These are phyloP conservation scores for Tetrahymena elliotti DNA, from an alignment of 73 alveolate genomes.

Conservation along the genomic window DNA sequence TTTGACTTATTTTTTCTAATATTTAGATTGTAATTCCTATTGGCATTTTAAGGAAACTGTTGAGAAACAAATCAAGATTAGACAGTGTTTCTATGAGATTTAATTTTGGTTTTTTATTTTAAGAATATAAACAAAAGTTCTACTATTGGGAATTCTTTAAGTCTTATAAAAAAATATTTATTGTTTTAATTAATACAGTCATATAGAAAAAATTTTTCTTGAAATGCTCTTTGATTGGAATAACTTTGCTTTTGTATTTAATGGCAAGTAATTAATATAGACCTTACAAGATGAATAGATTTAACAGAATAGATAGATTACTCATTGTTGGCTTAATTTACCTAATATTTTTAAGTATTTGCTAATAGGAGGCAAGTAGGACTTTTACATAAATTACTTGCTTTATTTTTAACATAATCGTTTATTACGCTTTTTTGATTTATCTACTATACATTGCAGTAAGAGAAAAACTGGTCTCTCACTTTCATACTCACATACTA, in stretches of 20 bases:
- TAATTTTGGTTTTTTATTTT: not conserved
- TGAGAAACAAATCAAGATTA: not conserved
- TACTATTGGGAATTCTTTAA: not conserved
- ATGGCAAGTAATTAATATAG: not conserved
- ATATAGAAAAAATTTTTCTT: not conserved
- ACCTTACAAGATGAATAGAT: not conserved
- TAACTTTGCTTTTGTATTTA: not conserved
- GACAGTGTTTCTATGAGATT: not conserved
- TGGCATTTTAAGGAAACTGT: not conserved
- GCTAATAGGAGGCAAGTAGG: not conserved
- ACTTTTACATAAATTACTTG: not conserved
- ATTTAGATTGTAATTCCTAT: not conserved
- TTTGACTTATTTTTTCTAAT: no score
- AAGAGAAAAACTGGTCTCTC: not conserved
- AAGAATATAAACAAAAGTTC: not conserved
- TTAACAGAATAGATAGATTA: not conserved
- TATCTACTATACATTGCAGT: not conserved
- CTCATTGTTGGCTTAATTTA: not conserved
- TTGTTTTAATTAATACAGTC: not conserved
- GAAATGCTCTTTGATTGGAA: not conserved
- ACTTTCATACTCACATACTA: not conserved
- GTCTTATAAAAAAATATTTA: not conserved
- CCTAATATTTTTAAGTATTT: not conserved
- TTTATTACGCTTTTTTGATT: not conserved
- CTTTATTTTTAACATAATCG: not conserved